These are phyloP conservation scores for Delonix regia DNA, from an alignment of 306 rosid species.

Conservation along the genomic window DNA sequence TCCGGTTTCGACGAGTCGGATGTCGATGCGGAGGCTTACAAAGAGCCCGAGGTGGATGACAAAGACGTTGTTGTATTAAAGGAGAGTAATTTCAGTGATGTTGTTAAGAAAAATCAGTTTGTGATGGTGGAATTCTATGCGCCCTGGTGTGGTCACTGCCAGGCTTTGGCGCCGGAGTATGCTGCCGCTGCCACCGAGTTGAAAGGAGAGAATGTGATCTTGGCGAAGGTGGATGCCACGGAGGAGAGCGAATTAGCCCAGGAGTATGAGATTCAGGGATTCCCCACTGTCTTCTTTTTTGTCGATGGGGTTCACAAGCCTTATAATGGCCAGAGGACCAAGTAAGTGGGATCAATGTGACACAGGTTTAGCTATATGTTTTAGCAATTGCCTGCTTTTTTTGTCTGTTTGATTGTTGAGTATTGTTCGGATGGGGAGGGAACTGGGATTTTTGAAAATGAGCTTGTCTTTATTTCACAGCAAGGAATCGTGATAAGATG, in stretches of 20 bases:
- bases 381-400: neutral
- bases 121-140: conserved; percentile 97
- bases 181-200: conserved; percentile 92
- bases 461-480: neutral
- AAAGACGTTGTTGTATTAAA: conserved; percentile 85
- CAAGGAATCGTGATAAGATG: neutral
- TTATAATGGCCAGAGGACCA: conserved; percentile 79
- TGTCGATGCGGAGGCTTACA: conserved; percentile 42
- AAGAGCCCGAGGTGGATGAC: conserved; percentile 73
- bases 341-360: conserved; percentile 45
- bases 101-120: conserved; percentile 62
- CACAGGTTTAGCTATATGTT: neutral
- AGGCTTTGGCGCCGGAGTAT: conserved; percentile 86
- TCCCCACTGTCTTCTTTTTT: conserved; percentile 78
- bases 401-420: neutral
- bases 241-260: conserved; percentile 80
- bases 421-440: neutral
- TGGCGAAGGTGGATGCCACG: conserved; percentile 94
- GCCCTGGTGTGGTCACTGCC: conserved; percentile 98
- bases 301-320: conserved; percentile 85
- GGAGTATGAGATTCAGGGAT: conserved; percentile 86
- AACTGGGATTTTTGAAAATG: neutral
- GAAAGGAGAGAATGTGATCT: conserved; percentile 64
- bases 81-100: conserved; percentile 78
- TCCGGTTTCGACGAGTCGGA: conserved; percentile 64